Evolutionary conservation across 2,329 filamentous ascomycete species (phyloP).

Genomic region (Ceratocystis destructans): DNA sequence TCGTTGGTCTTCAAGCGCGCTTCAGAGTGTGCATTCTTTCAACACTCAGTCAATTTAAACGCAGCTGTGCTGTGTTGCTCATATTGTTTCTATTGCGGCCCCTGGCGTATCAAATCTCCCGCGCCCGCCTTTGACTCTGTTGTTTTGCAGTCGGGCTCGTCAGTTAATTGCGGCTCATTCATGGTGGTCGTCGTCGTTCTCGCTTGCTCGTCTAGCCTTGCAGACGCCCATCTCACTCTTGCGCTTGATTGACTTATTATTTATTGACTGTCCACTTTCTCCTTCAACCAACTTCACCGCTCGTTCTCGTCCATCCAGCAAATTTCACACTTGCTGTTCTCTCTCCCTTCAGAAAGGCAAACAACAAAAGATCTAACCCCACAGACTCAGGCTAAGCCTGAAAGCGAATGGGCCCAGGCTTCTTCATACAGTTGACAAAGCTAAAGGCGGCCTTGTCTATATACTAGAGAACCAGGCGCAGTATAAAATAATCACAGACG

Average conservation of each 20-base stretch:
- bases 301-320: too few relatives aligned
- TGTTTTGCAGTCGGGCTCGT: not conserved
- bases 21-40: not conserved
- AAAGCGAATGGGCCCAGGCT: slow-evolving; percentile 3
- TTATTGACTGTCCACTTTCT: not conserved
- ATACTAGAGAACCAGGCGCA: not conserved
- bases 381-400: slow-evolving; percentile 1
- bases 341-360: too few relatives aligned
- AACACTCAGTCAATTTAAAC: not conserved
- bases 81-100: not conserved
- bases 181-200: not conserved
- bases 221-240: slow-evolving; percentile 2
- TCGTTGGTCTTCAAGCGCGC: not conserved
- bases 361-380: not conserved
- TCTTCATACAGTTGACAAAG: not conserved
- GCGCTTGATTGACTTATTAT: not conserved
- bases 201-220: not conserved
- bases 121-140: not conserved
- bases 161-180: not conserved
- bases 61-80: slow-evolving; percentile 3
- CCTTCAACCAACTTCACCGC: not conserved
- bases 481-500: not conserved
- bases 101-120: not conserved
- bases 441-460: too few relatives aligned
- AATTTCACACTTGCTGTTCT: too few relatives aligned